Percentiles rank a stretch among this genome's conserved stretches.
phyloP scores from a whole-genome alignment of 2,329 filamentous ascomycete genomes.

The Ophiostoma novo-ulmi region DNA sequence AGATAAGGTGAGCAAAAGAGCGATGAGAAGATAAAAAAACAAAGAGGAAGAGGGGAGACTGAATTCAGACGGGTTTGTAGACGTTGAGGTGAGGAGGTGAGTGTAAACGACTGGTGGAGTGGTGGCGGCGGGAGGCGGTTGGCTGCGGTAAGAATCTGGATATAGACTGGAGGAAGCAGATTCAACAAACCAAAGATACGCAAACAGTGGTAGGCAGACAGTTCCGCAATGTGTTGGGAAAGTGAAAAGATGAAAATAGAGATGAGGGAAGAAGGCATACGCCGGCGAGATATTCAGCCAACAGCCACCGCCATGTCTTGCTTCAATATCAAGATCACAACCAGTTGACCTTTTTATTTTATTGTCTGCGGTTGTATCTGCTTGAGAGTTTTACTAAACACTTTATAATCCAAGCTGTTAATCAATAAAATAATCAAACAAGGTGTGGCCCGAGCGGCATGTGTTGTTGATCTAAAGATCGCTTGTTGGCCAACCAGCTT shows the following conservation, averaged over 20 bases:
- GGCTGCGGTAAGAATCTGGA: neutral
- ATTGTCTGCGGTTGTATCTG: neutral
- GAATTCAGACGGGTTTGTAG: neutral
- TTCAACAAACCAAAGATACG: neutral
- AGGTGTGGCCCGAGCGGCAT: constrained; percentile 5
- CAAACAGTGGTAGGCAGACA: neutral
- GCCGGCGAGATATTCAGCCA: neutral
- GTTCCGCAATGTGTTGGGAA: neutral
- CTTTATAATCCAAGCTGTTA: neutral
- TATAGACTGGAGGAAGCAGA: neutral
- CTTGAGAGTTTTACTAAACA: neutral
- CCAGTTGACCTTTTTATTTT: neutral
- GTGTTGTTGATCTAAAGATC: neutral
- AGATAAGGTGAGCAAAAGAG: neutral
- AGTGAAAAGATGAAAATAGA: neutral
- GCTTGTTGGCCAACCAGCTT: neutral
- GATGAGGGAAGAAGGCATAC: neutral
- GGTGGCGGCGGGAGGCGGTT: neutral
- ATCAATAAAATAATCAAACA: neutral
- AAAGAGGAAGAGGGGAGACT: neutral
- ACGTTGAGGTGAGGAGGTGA: neutral
- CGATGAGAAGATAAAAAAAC: neutral
- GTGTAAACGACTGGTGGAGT: neutral
- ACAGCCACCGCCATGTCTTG: constrained; percentile 7
- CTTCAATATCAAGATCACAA: neutral